Conservation (phyloP, 1,139 yeast species). For the Yamadazyma pseudoaaseri region DNA sequence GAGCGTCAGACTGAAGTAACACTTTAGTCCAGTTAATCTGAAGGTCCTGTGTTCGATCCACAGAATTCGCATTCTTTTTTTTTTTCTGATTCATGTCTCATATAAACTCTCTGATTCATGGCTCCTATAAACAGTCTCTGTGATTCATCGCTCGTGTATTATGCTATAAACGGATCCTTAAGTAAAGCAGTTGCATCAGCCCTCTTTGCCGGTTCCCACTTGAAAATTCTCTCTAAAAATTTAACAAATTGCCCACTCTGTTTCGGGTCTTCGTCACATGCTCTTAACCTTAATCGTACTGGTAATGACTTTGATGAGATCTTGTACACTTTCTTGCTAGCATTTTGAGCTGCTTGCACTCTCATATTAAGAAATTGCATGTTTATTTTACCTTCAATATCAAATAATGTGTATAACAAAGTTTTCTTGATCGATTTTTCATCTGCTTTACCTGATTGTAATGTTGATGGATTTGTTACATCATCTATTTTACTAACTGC, state of each 20-base stretch:
- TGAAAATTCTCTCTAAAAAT: conserved; percentile 42
- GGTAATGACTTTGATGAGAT: conserved; percentile 38
- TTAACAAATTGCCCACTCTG: conserved; percentile 19
- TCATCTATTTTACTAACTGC: conserved; percentile 14
- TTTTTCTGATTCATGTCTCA: no score
- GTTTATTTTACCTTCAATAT: conserved; percentile 37
- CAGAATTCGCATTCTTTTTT: conserved; percentile 41
- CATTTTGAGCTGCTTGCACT: conserved; percentile 18
- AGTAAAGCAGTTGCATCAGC: conserved; percentile 43
- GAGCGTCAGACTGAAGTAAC: conserved; percentile 55
- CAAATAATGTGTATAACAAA: conserved; percentile 38
- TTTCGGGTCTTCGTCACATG: conserved; percentile 22
- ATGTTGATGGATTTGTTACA: conserved; percentile 6
- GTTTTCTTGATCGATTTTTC: conserved; percentile 31
- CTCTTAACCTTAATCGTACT: conserved; percentile 38
- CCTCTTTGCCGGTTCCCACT: conserved; percentile 57
- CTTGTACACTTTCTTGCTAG: conserved; percentile 25
- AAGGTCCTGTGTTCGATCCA: conserved; percentile 60
- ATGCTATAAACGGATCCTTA: conserved; percentile 25
- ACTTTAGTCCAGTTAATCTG: conserved; percentile 43
- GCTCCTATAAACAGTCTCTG: no score
- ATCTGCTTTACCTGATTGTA: conserved; percentile 15
- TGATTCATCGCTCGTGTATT: not conserved
- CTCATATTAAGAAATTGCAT: conserved; percentile 29
- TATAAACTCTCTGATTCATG: no score